Conservation (phyloP, 371 early-diverging fungal genomes). For the Thermomucor indicae-seudaticae region DNA sequence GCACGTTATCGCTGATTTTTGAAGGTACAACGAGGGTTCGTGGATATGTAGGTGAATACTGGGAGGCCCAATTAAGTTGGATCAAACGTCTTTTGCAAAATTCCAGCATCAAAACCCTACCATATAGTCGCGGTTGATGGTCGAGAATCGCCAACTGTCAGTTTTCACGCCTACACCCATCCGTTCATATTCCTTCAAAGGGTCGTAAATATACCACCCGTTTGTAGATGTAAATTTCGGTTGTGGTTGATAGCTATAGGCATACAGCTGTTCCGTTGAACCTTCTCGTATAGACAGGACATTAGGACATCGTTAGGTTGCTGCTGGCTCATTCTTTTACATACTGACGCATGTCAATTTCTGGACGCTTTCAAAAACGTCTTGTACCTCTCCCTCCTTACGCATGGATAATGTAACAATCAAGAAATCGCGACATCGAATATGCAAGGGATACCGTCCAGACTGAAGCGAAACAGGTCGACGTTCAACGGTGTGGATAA, state of each 20-base stretch:
- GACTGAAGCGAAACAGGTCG: conserved; percentile 41
- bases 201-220: conserved; percentile 79
- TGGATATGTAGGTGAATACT: conserved; percentile 92
- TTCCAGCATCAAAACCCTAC: conserved; percentile 26
- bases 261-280: conserved; percentile 75
- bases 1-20: conserved; percentile 85
- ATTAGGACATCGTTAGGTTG: neutral
- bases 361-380: conserved; percentile 77
- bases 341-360: conserved; percentile 63
- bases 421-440: conserved; percentile 80
- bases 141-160: conserved; percentile 76
- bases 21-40: conserved; percentile 77
- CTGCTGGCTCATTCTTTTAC: neutral
- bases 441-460: conserved; percentile 54
- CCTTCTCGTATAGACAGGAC: conserved; percentile 42
- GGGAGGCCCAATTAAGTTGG: neutral
- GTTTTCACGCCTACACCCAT: conserved; percentile 78
- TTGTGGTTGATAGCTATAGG: conserved; percentile 68
- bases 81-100: neutral
- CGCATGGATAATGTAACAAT: conserved; percentile 66
- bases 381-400: conserved; percentile 69
- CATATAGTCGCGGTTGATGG: conserved; percentile 70
- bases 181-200: conserved; percentile 75
- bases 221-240: conserved; percentile 39
- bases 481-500: conserved; percentile 80